These are phyloP conservation scores for Heliosperma pusillum DNA, from an alignment of 148 eudicot genomes.

Conservation along the genomic window DNA sequence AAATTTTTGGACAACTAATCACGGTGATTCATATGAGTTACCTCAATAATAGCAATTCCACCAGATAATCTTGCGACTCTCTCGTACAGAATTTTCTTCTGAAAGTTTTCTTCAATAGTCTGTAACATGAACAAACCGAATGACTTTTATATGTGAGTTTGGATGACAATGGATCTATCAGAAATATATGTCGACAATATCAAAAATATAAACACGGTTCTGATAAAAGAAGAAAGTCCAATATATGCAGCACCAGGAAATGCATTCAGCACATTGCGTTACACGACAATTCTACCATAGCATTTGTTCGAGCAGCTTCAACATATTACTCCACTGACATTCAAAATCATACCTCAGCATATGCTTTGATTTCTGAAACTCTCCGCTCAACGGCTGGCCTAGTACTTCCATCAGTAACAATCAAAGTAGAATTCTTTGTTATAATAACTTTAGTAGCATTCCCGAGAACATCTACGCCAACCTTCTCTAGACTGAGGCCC, in stretches of 20 bases:
- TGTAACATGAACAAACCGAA: conserved; percentile 27
- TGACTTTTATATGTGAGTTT: background rate
- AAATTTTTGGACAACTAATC: background rate
- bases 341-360: conserved; percentile 56
- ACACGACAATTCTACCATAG: background rate
- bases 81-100: conserved; percentile 69
- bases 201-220: background rate
- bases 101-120: conserved; percentile 71
- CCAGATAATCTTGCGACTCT: conserved; percentile 79
- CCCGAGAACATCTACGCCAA: conserved; percentile 58
- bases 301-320: too few relatives aligned
- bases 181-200: background rate
- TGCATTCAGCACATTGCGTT: background rate
- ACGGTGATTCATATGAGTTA: conserved; percentile 8
- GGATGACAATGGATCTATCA: background rate
- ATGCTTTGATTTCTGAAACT: conserved; percentile 60
- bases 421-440: conserved; percentile 73
- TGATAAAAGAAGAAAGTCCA: too few relatives aligned
- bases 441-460: conserved; percentile 67
- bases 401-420: conserved; percentile 88
- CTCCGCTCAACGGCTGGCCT: conserved; percentile 56
- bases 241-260: too few relatives aligned
- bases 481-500: conserved; percentile 73
- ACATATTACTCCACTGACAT: too few relatives aligned
- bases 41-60: conserved; percentile 85